A percentile compares a stretch with the other conserved stretches of the same genome.
Conservation (phyloP, 768 basidiomycete genomes). For the Ephemerocybe angulata region DNA sequence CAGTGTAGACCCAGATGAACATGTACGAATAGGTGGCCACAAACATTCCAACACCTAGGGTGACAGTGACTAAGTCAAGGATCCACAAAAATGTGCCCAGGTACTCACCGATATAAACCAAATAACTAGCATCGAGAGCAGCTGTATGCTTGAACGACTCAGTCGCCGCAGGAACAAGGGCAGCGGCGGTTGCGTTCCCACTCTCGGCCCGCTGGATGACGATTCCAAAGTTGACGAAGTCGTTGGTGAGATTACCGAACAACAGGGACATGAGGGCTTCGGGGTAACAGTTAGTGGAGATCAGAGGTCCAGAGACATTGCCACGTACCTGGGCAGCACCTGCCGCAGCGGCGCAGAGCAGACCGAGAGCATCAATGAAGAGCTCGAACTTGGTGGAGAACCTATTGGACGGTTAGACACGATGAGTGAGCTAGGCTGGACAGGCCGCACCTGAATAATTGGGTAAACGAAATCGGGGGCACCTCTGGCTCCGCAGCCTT, state of each 20-base stretch:
- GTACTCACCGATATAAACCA: constrained; percentile 55
- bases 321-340: constrained; percentile 65
- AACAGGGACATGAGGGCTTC: constrained; percentile 70
- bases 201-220: constrained; percentile 17
- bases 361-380: constrained; percentile 54
- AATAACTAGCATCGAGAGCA: constrained; percentile 49
- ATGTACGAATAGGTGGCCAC: constrained; percentile 71
- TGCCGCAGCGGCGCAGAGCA: constrained; percentile 59
- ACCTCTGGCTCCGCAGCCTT: constrained; percentile 4
- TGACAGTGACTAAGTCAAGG: constrained; percentile 1
- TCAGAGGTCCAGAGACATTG: background rate
- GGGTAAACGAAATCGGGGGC: constrained; percentile 9
- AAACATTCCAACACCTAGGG: constrained; percentile 69
- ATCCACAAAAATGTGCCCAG: background rate
- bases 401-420: constrained; percentile 26
- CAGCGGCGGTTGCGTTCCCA: constrained; percentile 24
- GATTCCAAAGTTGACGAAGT: constrained; percentile 53
- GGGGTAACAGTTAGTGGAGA: constrained; percentile 34
- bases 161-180: constrained; percentile 24
- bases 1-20: constrained; percentile 67
- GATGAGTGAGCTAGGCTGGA: background rate
- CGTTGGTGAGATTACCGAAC: constrained; percentile 67
- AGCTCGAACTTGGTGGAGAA: constrained; percentile 66
- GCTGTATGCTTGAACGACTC: constrained; percentile 43
- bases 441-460: constrained; percentile 8